phyloP scores from a whole-genome alignment of 139 green algal species.

The Tetraselmis striata region DNA sequence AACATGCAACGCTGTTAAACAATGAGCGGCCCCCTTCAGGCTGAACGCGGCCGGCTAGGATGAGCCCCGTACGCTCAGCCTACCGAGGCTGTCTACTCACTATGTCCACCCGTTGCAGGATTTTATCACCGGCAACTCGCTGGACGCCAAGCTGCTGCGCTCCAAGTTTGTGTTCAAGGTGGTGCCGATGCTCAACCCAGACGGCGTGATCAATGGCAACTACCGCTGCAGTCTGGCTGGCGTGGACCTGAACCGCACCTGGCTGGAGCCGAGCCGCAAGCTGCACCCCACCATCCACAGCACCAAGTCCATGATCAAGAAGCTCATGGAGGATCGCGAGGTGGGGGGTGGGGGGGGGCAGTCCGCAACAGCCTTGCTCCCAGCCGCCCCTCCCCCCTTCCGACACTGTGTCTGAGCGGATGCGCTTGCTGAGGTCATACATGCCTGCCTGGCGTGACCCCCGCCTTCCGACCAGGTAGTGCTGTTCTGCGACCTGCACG shows the following conservation, averaged over 20 bases:
- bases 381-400: background rate
- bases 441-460: no score
- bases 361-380: background rate
- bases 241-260: conserved; percentile 71
- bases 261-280: conserved; percentile 36
- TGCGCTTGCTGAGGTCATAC: background rate
- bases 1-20: no score
- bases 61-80: no score
- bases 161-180: conserved; percentile 63
- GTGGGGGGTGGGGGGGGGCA: conserved; percentile 20
- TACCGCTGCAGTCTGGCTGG: conserved; percentile 63
- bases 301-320: conserved; percentile 50
- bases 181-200: conserved; percentile 77
- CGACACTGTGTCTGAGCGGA: background rate
- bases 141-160: conserved; percentile 42
- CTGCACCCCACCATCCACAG: conserved; percentile 55
- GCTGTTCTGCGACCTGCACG: conserved; percentile 69
- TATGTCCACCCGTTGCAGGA: no score
- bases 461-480: no score
- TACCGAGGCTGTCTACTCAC: no score
- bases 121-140: conserved; percentile 40
- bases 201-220: conserved; percentile 49
- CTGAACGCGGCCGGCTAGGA: no score
- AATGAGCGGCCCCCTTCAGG: no score
- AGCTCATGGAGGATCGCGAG: conserved; percentile 44